phyloP scores from a whole-genome alignment of 2,329 filamentous ascomycete species.

The Fusarium sp. region DNA sequence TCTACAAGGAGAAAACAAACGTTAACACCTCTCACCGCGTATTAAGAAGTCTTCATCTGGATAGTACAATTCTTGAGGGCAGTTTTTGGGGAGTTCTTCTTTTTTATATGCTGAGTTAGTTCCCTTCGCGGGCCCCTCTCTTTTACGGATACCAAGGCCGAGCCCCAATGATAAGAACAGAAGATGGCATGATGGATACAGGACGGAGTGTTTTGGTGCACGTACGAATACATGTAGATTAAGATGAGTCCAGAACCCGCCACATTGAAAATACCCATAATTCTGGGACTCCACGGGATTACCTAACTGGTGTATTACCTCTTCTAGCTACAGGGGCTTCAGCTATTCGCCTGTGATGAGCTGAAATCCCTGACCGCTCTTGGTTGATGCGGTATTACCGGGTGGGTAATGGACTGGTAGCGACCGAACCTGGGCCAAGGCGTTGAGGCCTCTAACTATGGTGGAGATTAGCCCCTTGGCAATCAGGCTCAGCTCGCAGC shows the following conservation, averaged over 20 bases:
- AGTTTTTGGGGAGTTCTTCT: neutral
- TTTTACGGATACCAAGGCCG: neutral
- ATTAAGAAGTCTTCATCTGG: neutral
- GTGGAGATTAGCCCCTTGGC: neutral
- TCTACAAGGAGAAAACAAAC: slow-evolving; percentile 4
- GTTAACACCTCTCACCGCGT: neutral
- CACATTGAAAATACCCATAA: neutral
- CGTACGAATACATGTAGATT: neutral
- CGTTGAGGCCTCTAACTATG: neutral
- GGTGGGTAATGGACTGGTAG: neutral
- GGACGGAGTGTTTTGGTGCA: neutral
- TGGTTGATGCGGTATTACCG: neutral
- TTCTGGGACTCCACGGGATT: neutral
- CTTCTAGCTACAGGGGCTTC: neutral
- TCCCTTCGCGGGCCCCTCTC: neutral
- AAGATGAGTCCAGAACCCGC: neutral
- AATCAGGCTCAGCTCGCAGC: neutral
- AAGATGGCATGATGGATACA: neutral
- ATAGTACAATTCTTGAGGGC: neutral
- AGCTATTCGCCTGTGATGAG: neutral
- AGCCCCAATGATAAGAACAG: neutral
- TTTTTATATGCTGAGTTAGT: neutral
- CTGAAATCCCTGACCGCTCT: neutral
- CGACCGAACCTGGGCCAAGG: neutral
- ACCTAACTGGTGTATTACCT: neutral